phyloP scores from a whole-genome alignment of 352 stramenopile genomes.

The Phytophthora europaea region DNA sequence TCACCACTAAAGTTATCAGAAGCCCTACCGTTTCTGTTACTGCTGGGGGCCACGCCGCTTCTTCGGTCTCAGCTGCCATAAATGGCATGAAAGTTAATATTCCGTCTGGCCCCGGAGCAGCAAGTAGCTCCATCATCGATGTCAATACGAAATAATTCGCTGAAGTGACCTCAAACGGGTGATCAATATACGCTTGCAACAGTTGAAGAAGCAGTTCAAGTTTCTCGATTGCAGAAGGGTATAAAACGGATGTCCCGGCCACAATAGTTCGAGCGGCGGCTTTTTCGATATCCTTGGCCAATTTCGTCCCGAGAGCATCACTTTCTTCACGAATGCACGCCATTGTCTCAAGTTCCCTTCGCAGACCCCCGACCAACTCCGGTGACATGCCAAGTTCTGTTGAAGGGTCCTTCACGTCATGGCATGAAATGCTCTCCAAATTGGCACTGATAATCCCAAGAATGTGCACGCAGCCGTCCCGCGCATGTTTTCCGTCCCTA shows the following conservation, averaged over 20 bases:
- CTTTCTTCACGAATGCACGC: constrained; percentile 42
- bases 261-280: constrained; percentile 77
- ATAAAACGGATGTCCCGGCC: constrained; percentile 69
- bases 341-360: constrained; percentile 60
- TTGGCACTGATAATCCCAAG: constrained; percentile 75
- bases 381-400: constrained; percentile 50
- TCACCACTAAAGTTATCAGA: constrained; percentile 50
- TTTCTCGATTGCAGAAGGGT: constrained; percentile 70
- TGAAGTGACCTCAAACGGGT: constrained; percentile 40
- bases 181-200: constrained; percentile 52
- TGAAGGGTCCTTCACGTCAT: constrained; percentile 55
- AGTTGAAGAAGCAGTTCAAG: constrained; percentile 74
- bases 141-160: constrained; percentile 65
- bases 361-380: constrained; percentile 47
- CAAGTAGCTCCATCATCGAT: constrained; percentile 65
- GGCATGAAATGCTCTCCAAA: constrained; percentile 66
- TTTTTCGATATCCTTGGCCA: constrained; percentile 47
- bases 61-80: constrained; percentile 14
- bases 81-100: constrained; percentile 79
- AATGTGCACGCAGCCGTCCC: constrained; percentile 46
- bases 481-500: constrained; percentile 4
- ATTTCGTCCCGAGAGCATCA: not conserved
- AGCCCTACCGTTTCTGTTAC: constrained; percentile 55
- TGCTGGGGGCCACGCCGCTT: constrained; percentile 21
- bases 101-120: constrained; percentile 65